phyloP scores from a whole-genome alignment of 2,329 filamentous ascomycete genomes.

The Sarocladium kiliense region DNA sequence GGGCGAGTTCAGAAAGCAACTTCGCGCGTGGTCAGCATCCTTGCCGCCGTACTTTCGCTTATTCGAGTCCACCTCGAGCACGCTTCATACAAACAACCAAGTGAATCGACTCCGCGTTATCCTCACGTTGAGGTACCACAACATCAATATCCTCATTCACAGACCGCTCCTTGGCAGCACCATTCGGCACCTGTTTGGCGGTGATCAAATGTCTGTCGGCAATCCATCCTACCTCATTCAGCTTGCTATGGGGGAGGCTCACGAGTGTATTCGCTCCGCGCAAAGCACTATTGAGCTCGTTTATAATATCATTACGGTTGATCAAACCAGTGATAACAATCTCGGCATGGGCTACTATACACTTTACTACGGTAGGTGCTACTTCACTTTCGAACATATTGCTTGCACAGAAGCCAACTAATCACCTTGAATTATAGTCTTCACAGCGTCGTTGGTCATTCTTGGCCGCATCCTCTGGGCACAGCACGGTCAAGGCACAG shows the following conservation, averaged over 20 bases:
- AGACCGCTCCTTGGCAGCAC: conserved; percentile 15
- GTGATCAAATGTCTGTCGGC: neutral
- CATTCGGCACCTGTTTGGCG: conserved; percentile 9
- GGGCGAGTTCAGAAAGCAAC: conserved; percentile 30
- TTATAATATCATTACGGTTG: neutral
- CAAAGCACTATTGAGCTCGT: conserved; percentile 15
- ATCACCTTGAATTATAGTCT: neutral
- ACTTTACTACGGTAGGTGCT: neutral
- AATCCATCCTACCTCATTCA: conserved; percentile 17
- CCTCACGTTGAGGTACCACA: conserved; percentile 26
- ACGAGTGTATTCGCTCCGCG: conserved; percentile 18
- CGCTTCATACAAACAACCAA: conserved; percentile 14
- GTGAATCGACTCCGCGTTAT: conserved; percentile 30
- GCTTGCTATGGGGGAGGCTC: conserved; percentile 13
- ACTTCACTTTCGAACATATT: neutral
- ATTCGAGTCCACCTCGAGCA: conserved; percentile 9
- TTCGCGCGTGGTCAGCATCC: conserved; percentile 29
- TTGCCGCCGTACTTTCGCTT: conserved; percentile 25
- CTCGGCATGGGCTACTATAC: neutral
- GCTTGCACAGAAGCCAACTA: neutral
- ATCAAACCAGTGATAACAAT: neutral
- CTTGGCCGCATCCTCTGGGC: neutral
- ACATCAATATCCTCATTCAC: conserved; percentile 25
- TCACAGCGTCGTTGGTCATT: neutral
- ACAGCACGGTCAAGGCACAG: neutral